Evolutionary conservation across 73 alveolate genomes (phyloP).

Genomic region (Symbiodinium pilosum): DNA sequence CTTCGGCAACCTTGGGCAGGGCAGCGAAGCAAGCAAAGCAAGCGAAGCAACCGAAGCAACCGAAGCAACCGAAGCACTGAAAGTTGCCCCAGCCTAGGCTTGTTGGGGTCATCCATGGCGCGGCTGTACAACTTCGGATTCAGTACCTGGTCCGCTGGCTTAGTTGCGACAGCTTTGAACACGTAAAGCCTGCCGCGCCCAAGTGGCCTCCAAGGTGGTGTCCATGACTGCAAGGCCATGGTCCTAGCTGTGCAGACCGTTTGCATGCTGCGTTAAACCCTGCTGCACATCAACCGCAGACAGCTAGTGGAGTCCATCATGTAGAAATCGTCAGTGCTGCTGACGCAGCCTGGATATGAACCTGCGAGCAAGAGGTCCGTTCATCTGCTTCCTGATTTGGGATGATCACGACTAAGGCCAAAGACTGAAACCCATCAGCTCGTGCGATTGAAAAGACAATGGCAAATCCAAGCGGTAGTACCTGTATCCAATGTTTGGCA

Average conservation of each 20-base stretch:
- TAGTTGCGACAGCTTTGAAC: neutral
- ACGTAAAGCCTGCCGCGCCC: too few species aligned
- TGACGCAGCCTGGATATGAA: constrained; percentile 78
- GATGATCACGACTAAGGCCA: neutral
- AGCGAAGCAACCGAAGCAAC: too few species aligned
- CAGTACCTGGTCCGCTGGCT: constrained; percentile 7
- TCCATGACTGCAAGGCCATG: constrained; percentile 80
- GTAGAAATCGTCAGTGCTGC: constrained; percentile 90
- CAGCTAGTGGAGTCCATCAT: constrained; percentile 28
- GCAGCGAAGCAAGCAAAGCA: too few species aligned
- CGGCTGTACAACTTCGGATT: constrained; percentile 72
- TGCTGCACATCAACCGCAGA: too few species aligned
- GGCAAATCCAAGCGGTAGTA: constrained; percentile 34
- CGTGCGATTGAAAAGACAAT: constrained; percentile 25
- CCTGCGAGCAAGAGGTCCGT: neutral
- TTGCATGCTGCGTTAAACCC: too few species aligned
- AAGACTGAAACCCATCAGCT: constrained; percentile 18
- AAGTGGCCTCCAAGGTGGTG: constrained; percentile 71
- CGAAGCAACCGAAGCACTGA: too few species aligned
- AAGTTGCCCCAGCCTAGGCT: too few species aligned
- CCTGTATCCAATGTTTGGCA: too few species aligned
- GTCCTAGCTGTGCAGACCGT: constrained; percentile 9
- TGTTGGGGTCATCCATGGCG: constrained; percentile 46
- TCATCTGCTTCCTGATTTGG: neutral
- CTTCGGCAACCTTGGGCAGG: constrained; percentile 86